Percentiles rank a stretch among this genome's conserved stretches.
Conservation (phyloP, 2,329 filamentous ascomycete species). For the Magnaporthiopsis incrustans region DNA sequence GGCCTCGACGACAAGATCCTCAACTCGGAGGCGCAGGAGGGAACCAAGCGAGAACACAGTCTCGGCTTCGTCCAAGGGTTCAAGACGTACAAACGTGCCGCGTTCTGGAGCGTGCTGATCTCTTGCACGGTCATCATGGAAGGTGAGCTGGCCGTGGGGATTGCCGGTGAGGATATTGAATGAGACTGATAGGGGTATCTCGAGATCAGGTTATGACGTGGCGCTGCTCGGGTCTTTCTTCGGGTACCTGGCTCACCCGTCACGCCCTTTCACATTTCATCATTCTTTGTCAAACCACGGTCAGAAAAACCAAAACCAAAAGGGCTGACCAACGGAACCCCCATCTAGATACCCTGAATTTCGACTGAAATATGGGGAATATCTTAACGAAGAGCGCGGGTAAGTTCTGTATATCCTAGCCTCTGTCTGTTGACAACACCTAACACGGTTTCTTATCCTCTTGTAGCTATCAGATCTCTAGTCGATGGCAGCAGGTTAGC, state of each 20-base stretch:
- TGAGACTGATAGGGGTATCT: no score
- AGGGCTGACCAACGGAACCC: no score
- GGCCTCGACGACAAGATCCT: constrained; percentile 28
- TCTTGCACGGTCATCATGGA: constrained; percentile 35
- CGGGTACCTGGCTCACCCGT: constrained; percentile 14
- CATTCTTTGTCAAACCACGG: no score
- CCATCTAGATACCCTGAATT: constrained; percentile 25
- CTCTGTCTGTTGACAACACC: no score
- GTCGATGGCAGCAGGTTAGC: no score
- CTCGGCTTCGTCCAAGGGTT: constrained; percentile 25
- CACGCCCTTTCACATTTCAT: no score
- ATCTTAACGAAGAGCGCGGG: constrained; percentile 22
- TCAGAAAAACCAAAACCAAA: no score
- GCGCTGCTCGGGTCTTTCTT: constrained; percentile 39
- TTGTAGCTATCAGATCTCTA: no score
- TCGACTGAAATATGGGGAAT: constrained; percentile 31
- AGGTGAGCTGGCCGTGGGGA: constrained; percentile 12
- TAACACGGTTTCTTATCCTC: no score
- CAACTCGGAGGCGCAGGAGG: constrained; percentile 27
- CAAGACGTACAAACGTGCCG: constrained; percentile 31
- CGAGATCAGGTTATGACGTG: constrained; percentile 30
- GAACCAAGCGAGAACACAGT: constrained; percentile 29
- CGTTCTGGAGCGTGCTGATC: constrained; percentile 27
- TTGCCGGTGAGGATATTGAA: no score
- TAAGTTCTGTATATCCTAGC: constrained; percentile 16